Evolutionary conservation across 768 basidiomycete species (phyloP), one percentile per base, ranked within the genome.

Genomic region (Boletus pseudopeckii): DNA sequence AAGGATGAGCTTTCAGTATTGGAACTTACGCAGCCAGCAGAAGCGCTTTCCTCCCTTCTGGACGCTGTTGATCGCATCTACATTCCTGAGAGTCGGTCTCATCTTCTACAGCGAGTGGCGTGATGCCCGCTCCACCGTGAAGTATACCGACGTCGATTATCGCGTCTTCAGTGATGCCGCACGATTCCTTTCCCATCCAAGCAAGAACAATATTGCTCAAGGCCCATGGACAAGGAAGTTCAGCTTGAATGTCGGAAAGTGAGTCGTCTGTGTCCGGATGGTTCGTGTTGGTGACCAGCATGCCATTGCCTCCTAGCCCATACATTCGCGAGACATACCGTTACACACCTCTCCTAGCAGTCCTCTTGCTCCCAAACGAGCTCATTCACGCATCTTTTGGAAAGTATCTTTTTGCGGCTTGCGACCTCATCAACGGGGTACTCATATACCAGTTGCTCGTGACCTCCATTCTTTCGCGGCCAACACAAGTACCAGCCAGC

Each of bases 81-180:
- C 75, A 20, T n/a, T 78, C 38, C 65, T 95, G 48, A 84, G 92
- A 54, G 67, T 89, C 32, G 76, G 67, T 6, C 80, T 96, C 41
- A 86, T 96, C 53, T 66, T 86, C 4, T 96, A 94, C 68, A 92
- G 91, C 65, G 89, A 90, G 73, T 92, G 90, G 83, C 92, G 94
- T 54, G 93, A 97, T 62, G 81, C 81, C 15, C 84, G 75, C 60
- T 90, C 89, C 1, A 69, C 83, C 30, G 85, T 98, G 22, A 95
- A 95, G 71, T 99, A 98, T 67, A 98, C 97, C n/a, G 97, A 99
- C 71, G 79, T 98, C 59, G 97, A 99, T 72, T 98, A 98, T 71
- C 81, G 84, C 36, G 96, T 99, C 61, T 97, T 98, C 75, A 89
- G 82, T 43, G 96, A 98, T 69, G 97, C 97, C 5, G 85, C 93